A percentile compares a stretch with the other conserved stretches of the same genome.
phyloP scores from a whole-genome alignment of 768 basidiomycete genomes.

The Leccinum subgranulosum region DNA sequence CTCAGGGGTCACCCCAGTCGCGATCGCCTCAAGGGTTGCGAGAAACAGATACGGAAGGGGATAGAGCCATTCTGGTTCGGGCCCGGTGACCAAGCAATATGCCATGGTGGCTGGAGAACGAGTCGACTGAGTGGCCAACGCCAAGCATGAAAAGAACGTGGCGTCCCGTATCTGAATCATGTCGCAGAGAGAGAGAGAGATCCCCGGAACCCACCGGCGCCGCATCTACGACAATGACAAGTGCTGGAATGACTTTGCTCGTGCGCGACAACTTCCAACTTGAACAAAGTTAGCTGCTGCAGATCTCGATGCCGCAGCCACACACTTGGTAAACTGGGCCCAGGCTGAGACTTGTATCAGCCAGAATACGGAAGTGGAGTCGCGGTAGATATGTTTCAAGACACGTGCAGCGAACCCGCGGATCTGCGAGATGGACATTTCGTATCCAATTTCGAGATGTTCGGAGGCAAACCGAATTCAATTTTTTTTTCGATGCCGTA shows the following conservation, averaged over 20 bases:
- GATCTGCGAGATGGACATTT: neutral
- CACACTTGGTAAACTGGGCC: neutral
- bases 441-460: neutral
- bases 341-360: neutral
- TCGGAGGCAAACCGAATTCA: neutral
- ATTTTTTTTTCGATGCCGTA: neutral
- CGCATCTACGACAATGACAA: neutral
- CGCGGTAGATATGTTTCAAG: neutral
- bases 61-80: neutral
- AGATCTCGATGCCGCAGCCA: neutral
- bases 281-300: neutral
- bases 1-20: neutral
- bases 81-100: neutral
- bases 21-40: neutral
- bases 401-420: neutral
- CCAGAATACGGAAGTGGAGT: neutral
- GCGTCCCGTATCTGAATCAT: neutral
- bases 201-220: neutral
- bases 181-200: neutral
- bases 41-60: neutral
- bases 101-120: neutral
- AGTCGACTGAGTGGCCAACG: neutral
- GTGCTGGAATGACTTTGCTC: neutral
- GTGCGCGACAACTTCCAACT: neutral
- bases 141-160: neutral